Evolutionary conservation across 2,329 filamentous ascomycete species (phyloP).

Genomic region (Hypoxylon sp.): DNA sequence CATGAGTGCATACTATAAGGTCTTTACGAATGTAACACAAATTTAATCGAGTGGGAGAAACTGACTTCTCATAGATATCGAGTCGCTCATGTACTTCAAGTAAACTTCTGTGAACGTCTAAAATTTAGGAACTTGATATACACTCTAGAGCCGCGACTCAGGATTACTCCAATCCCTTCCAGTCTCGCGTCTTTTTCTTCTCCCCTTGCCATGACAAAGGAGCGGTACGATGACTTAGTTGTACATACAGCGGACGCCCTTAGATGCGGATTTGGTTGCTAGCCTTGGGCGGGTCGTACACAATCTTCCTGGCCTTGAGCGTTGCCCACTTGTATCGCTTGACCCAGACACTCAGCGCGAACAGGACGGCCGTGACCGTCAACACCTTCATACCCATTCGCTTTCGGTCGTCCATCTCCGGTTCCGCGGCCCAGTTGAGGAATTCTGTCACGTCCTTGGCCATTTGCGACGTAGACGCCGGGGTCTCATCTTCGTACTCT

Average conservation of each 20-base stretch:
- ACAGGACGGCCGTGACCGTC: slow-evolving; percentile 81
- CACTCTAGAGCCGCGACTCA: slow-evolving; percentile 57
- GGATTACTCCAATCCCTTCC: slow-evolving; percentile 50
- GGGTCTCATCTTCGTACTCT: slow-evolving; percentile 97
- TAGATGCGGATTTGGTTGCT: slow-evolving; percentile 63
- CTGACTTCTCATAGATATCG: slow-evolving; percentile 12
- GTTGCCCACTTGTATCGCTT: slow-evolving; percentile 99
- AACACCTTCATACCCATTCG: slow-evolving; percentile 99
- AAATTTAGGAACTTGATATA: slow-evolving; percentile 56
- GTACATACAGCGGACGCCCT: slow-evolving; percentile 50
- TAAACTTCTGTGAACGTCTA: slow-evolving; percentile 48
- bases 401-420: slow-evolving; percentile 99
- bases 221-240: slow-evolving; percentile 51
- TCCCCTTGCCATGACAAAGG: slow-evolving; percentile 51
- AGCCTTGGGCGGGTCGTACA: slow-evolving; percentile 81
- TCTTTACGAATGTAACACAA: neutral
- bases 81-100: slow-evolving; percentile 32
- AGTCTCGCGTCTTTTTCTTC: slow-evolving; percentile 46
- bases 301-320: slow-evolving; percentile 94
- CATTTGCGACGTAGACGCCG: slow-evolving; percentile 97
- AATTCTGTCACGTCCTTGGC: slow-evolving; percentile 99
- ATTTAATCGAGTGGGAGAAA: slow-evolving; percentile 11
- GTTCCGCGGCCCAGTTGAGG: slow-evolving; percentile 98
- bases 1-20: neutral
- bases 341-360: slow-evolving; percentile 93